Conservation (phyloP, 768 basidiomycete genomes). For the Asterophora lycoperdoides region DNA sequence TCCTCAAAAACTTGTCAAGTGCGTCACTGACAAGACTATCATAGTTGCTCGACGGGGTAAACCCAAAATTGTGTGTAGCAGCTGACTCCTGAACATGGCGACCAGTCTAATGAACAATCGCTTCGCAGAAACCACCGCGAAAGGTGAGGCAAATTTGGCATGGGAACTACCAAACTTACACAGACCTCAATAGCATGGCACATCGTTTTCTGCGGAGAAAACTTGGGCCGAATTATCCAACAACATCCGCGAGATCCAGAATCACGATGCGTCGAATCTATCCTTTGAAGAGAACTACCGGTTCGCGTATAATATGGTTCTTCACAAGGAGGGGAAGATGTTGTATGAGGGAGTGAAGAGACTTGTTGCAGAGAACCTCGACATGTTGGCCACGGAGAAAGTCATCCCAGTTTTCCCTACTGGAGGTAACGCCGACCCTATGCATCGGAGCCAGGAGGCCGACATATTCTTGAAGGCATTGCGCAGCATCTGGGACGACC, state of each 20-base stretch:
- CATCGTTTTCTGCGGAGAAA: slow-evolving; percentile 72
- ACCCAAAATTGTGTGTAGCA: slow-evolving; percentile 43
- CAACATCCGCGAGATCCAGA: slow-evolving; percentile 93
- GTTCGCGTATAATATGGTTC: slow-evolving; percentile 22
- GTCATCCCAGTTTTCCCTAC: slow-evolving; percentile 84
- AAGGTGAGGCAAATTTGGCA: slow-evolving; percentile 28
- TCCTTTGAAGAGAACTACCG: slow-evolving; percentile 51
- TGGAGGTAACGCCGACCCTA: slow-evolving; percentile 58
- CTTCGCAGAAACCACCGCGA: slow-evolving; percentile 41
- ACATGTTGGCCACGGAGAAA: slow-evolving; percentile 66
- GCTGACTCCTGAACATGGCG: slow-evolving; percentile 1
- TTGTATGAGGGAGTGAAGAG: slow-evolving; percentile 82
- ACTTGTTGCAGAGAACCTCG: slow-evolving; percentile 80
- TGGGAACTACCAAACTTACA: background rate
- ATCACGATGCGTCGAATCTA: slow-evolving; percentile 85
- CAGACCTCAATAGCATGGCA: slow-evolving; percentile 52
- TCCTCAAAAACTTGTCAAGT: background rate
- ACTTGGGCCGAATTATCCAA: slow-evolving; percentile 77
- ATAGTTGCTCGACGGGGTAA: slow-evolving; percentile 35
- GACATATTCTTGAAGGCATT: slow-evolving; percentile 83
- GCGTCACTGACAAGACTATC: background rate
- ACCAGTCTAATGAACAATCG: slow-evolving; percentile 1
- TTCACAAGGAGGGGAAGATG: slow-evolving; percentile 36
- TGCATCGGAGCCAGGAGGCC: slow-evolving; percentile 77
- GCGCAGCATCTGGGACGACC: slow-evolving; percentile 89